phyloP scores from a whole-genome alignment of 176 grass and related monocot genomes.

The Puccinellia tenuiflora region DNA sequence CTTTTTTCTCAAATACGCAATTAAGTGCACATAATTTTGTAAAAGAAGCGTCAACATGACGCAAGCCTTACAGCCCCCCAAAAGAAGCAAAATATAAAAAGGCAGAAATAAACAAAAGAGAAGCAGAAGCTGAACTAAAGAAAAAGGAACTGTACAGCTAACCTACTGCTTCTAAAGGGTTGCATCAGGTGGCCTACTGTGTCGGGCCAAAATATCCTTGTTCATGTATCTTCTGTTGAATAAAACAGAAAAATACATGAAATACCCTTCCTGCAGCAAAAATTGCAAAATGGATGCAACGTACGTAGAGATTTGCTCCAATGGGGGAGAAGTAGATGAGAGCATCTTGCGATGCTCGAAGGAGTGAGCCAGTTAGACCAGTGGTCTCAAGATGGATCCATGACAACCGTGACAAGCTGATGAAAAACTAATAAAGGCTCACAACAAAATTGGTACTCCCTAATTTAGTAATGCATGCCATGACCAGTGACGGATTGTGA shows the following conservation, averaged over 20 bases:
- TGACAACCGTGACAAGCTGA: neutral
- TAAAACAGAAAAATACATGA: neutral
- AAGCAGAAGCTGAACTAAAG: no score
- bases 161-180: no score
- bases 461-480: neutral
- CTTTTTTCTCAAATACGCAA: no score
- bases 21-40: no score
- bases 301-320: neutral
- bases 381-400: neutral
- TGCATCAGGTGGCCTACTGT: no score
- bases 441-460: neutral
- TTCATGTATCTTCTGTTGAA: neutral
- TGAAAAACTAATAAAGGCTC: neutral
- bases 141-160: no score
- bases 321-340: neutral
- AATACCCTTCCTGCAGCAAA: neutral
- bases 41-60: no score
- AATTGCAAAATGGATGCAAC: neutral
- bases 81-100: no score
- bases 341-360: neutral
- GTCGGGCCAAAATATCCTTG: neutral
- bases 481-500: neutral
- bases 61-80: no score
- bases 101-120: no score
- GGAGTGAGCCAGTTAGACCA: neutral